Conservation (phyloP, 129 eudicot genomes). For the Cynara cardunculus region DNA sequence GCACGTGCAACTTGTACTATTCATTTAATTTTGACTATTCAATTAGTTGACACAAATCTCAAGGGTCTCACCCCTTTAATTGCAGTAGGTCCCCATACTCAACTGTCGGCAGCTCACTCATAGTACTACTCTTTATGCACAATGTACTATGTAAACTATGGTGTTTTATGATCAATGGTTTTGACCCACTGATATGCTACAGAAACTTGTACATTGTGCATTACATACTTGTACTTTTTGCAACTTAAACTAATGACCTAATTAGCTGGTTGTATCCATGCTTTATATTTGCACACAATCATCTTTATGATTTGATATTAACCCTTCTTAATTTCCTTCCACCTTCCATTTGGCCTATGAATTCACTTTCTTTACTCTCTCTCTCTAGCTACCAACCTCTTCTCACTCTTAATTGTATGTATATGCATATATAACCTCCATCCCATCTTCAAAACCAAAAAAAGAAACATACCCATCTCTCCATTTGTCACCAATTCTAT, state of each 20-base stretch:
- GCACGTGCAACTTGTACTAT: slow-evolving; percentile 39
- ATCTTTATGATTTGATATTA: slow-evolving; percentile 38
- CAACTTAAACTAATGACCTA: slow-evolving; percentile 12
- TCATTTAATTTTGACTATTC: slow-evolving; percentile 35
- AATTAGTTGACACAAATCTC: slow-evolving; percentile 38
- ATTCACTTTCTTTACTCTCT: slow-evolving; percentile 9
- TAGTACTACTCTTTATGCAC: slow-evolving; percentile 19
- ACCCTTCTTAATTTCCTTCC: slow-evolving; percentile 34
- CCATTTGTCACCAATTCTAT: slow-evolving; percentile 11
- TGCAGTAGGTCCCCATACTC: slow-evolving; percentile 22
- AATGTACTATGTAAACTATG: neutral
- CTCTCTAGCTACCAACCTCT: slow-evolving; percentile 16
- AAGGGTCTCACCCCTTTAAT: slow-evolving; percentile 10
- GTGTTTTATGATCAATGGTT: neutral
- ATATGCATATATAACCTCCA: slow-evolving; percentile 17
- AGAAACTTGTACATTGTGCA: slow-evolving; percentile 17
- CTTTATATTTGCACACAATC: slow-evolving; percentile 38
- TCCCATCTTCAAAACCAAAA: slow-evolving; percentile 18
- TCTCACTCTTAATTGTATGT: slow-evolving; percentile 6
- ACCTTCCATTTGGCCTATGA: slow-evolving; percentile 44
- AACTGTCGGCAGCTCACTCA: slow-evolving; percentile 41
- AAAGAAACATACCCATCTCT: slow-evolving; percentile 31
- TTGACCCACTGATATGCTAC: slow-evolving; percentile 17
- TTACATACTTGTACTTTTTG: neutral
- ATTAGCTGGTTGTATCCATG: slow-evolving; percentile 42